These are phyloP conservation scores for Medicago truncatula DNA, from an alignment of 306 rosid species.

Conservation along the genomic window MtrunA17r5.0-ANR NC_053044.1:54295501-54296000, in stretches of 20 bases:
- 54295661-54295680: too few relatives aligned
- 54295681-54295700: too few relatives aligned
- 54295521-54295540: too few relatives aligned
- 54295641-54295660: too few relatives aligned
- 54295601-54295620: too few relatives aligned
- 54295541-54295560: too few relatives aligned
- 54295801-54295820: constrained; percentile 4
- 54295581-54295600: too few relatives aligned
- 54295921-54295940: constrained; percentile 54
- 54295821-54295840: constrained; percentile 40
- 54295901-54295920: constrained; percentile 42
- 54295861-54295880: constrained; percentile 43
- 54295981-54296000: neutral
- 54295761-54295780: constrained; percentile 2
- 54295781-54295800: neutral
- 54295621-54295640: too few relatives aligned
- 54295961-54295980: constrained; percentile 23
- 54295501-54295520: too few relatives aligned
- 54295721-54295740: too few relatives aligned
- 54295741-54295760: constrained; percentile 49
- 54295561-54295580: too few relatives aligned
- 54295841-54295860: constrained; percentile 53
- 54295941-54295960: constrained; percentile 52
- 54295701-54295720: too few relatives aligned
- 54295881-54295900: neutral